Evolutionary conservation across 352 stramenopile genomes (phyloP), one percentile per base, ranked within the genome.

Genomic region (Phytophthora lateralis): DNA sequence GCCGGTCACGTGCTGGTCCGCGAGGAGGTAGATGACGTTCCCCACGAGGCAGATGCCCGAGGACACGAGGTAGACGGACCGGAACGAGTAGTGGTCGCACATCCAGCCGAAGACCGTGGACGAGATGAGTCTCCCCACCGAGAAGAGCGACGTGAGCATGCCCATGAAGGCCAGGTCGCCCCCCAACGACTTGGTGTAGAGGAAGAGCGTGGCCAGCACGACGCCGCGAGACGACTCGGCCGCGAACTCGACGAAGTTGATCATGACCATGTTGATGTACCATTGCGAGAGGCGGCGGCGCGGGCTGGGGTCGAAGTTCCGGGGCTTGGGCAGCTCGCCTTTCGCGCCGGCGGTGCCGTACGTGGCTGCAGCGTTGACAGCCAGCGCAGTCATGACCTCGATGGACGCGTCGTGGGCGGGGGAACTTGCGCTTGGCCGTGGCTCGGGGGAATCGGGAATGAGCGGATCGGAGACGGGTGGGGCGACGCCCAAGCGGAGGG

Each of bases 161-260:
- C 80, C 82, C 82, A 91, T 91, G 64, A 86, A 88, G 58, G 78
- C 80, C 11, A 91, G 62, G 18, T 86, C 73, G 24, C 82, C 82
- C 35, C 82, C 82, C 14, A 91, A 70, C 24, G 82, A 91, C 63
- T 86, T 87, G 64, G 66, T 88, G 66, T 91, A 91, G 15, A 91
- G 80, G 64, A 88, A 91, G 14, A 91, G 77, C 49, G 82, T 90
- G 39, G 82, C 72, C 63, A 92, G 68, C 68, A 90, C 81, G 43
- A 92, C 67, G 44, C 82, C 82, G 17, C 82, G 76, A 21, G 82
- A 90, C 2, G 78, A 89, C 52, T 92, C 82, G 43, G 80, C 82
- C 24, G 81, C 71, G 64, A 92, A 90, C 70, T 92, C 81, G 43
- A 92, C 77, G 57, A 92, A 85, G 74, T 92, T 90, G 74, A 92